Evolutionary conservation across 2,329 filamentous ascomycete genomes (phyloP), one percentile per base, ranked within the genome.

Genomic region (Didymella exigua): DNA sequence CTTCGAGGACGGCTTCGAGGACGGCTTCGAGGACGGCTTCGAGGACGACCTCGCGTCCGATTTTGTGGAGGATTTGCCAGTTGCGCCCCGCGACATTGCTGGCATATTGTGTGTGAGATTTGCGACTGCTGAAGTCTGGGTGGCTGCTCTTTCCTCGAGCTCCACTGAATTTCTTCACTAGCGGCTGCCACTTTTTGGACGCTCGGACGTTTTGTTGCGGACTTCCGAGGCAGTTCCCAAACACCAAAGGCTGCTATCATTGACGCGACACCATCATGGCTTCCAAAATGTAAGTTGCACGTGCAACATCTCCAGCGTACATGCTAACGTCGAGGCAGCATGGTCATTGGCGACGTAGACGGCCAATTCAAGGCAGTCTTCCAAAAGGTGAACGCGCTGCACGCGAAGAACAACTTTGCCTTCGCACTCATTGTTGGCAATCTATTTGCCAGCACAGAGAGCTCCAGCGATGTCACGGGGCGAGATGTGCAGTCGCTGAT

Each of bases 381-480:
- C 73, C 82, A 85, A 56, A 99, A 97, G 76, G 79, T 98, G 18
- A 81, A 87, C 8, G 84, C 86, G 9, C 81, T 98, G 2, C 93
- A 98, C 66, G 79, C 86, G 30, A 98, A 97, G 77, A 95, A 97
- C 71, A 84, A 82, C 68, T 98, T 99, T 73, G 83, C 90, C 13
- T 89, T 97, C 66, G 92, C 90, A 14, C 86, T 99, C 50, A 79
- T 96, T 27, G 85, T 86, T 9, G 95, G 95, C 49, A 89, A 97
- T 69, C 81, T 98, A 6, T 98, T 98, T 69, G 79, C 82, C 16
- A 77, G 82, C 37, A 77, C 80, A 21, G 65, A 75, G 27, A 70
- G 70, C 11, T 61, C 70, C 4, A 71, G 70, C 0, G 76, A 80
- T 1, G 81, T 86, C 40, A 83, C 89, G 47, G 80, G 86, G 34